Conservation (phyloP, 768 basidiomycete species). For the Rubroboletus pulcherrimus region DNA sequence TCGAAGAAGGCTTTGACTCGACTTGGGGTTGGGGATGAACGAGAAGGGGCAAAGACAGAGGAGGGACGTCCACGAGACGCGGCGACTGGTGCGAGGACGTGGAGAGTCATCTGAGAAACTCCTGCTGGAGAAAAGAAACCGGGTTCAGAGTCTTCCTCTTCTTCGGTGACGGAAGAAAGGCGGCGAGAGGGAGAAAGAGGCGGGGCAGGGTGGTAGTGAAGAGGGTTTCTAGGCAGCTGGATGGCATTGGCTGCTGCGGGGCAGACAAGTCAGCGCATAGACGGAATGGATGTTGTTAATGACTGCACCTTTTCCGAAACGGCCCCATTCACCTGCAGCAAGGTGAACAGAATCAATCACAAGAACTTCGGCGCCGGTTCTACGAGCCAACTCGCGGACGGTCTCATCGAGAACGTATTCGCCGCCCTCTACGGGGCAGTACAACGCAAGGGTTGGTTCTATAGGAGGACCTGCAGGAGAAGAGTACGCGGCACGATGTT, state of each 20-base stretch:
- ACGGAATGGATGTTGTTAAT: background rate
- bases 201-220: constrained; percentile 53
- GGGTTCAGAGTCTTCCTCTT: constrained; percentile 49
- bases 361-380: constrained; percentile 75
- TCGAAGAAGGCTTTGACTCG: constrained; percentile 73
- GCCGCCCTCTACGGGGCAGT: constrained; percentile 80
- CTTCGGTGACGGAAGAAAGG: constrained; percentile 29
- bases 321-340: constrained; percentile 84
- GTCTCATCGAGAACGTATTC: constrained; percentile 79
- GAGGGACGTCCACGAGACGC: constrained; percentile 34
- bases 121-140: constrained; percentile 38
- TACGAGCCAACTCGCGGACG: constrained; percentile 70
- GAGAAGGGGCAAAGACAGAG: constrained; percentile 34
- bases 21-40: constrained; percentile 47
- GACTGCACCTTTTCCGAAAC: constrained; percentile 69
- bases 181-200: constrained; percentile 27
- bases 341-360: constrained; percentile 81
- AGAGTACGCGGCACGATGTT: constrained; percentile 65
- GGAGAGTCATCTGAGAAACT: constrained; percentile 44
- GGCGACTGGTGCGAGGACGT: constrained; percentile 37
- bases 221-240: constrained; percentile 67
- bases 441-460: constrained; percentile 82
- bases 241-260: constrained; percentile 62
- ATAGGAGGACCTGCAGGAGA: constrained; percentile 49
- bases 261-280: constrained; percentile 5